Evolutionary conservation across 192 early-diverging fungal genomes (phyloP).

Genomic region (Backusella liffmaniae): DNA sequence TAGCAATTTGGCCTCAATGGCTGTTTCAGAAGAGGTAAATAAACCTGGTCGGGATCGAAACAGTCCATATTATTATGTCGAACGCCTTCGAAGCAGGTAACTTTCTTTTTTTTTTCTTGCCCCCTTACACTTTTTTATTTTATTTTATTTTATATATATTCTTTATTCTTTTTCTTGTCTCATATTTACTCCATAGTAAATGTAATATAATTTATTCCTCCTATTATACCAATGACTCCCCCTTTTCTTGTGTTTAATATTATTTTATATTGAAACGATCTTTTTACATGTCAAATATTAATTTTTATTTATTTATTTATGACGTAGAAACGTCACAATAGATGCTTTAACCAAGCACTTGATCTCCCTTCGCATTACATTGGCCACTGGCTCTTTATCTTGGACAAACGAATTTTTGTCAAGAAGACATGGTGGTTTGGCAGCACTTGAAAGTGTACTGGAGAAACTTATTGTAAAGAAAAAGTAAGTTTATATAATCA

Average conservation of each 20-base stretch:
- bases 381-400: conserved; percentile 43
- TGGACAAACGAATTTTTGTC: conserved; percentile 54
- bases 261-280: not conserved
- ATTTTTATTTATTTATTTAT: not conserved
- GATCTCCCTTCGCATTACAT: conserved; percentile 36
- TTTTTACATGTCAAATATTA: not conserved
- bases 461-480: conserved; percentile 40
- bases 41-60: conserved; percentile 19
- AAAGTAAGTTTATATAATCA: conserved; percentile 24
- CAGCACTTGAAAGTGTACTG: conserved; percentile 46
- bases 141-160: not conserved
- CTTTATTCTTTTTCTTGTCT: not conserved
- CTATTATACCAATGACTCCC: not conserved
- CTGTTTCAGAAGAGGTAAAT: not conserved
- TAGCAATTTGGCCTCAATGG: conserved; percentile 2
- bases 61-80: conserved; percentile 36
- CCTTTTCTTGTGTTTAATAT: not conserved
- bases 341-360: conserved; percentile 45
- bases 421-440: conserved; percentile 40
- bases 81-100: conserved; percentile 32
- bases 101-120: too few relatives aligned
- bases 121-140: not conserved
- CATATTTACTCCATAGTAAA: not conserved
- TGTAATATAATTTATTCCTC: not conserved
- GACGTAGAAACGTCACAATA: conserved; percentile 34